Evolutionary conservation across 352 stramenopile species (phyloP), one percentile per base, ranked within the genome.

Genomic region (Pythium coloratum): DNA sequence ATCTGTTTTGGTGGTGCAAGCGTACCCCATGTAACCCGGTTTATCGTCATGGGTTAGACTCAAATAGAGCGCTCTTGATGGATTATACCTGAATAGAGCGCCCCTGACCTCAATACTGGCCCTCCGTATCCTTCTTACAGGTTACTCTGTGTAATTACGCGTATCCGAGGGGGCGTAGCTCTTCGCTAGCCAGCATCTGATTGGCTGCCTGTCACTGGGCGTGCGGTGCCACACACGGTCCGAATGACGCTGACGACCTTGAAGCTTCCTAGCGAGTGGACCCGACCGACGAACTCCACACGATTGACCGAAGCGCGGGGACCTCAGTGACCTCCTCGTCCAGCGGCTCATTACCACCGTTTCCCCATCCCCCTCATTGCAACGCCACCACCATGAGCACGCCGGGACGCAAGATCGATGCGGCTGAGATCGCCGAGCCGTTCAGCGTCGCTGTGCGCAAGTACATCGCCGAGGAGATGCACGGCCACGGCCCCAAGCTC

Each of bases 401-500:
- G 28, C 26, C 60, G 28, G 65, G 67, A 38, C 55, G 69, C 50
- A 97, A 97, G 76, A 64, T 97, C 30, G 77, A 94, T 61, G 90
- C 88, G 16, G 73, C 69, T 44, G 87, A 89, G 55, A 91, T 97
- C 64, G 90, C 89, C 40, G 86, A 89, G 67, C 90, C 90, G 14
- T 97, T 96, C 76, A 89, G 86, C 71, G 68, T 81, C 6, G 90
- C 92, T 33, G 89, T 96, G 70, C 83, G 88, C 64, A 61, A 85
- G 61, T 92, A 93, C 76, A 95, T 97, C 47, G 63, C 80, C 58
- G 69, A 85, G 42, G 80, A 92, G 55, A 89, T 95, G 74, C 75
- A 69, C 57, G 87, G 88, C 55, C 73, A 91, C 36, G 89, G 89
- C 46, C 90, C 91, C 33, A 95, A 94, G 70, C 81, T 97, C 47